Base-by-base conservation (phyloP, 2,329 filamentous ascomycete genomes). In the Escovopsis sp. region DNA sequence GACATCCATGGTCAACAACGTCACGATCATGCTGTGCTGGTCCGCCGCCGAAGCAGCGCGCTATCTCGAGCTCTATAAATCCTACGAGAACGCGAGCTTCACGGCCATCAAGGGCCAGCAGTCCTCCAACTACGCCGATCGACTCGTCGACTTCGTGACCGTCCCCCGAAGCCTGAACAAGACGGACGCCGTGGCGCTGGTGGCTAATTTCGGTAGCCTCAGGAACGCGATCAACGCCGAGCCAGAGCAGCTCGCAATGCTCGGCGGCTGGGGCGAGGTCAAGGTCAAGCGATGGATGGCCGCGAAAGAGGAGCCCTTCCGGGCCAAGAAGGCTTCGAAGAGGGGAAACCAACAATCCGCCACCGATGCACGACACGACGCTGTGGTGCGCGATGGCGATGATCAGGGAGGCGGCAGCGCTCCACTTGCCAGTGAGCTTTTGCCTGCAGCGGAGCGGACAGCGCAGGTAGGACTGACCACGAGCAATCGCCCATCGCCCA, bases 11-110 rank as follows among this genome's bases (percentile, higher is more conserved):
- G 78, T 96, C 60, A 94, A 95, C 59, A 88, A 94, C 50, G 76
- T 94, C 34, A 98, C 91, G 2, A 62, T 98, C 11, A 79, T 98
- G 40, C 71, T 96, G 7, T 94, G 86, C 64, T 98, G 91, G 91
- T 89, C 83, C 6, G 84, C 89, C 13, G 82, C 85, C 45, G 91
- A 98, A 65, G 89, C 88, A 2, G 91, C 84, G 0, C 79, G 89
- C 52, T 98, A 98, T 56, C 70, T 98, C 20, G 91, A 96, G 57
- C 68, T 94, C 9, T 96, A 89, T 70, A 98, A 98, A 61, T 84
- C 81, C 1, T 94, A 87, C 53, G 91, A 98, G 62, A 79, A 94
- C 57, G 84, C 88, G 30, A 68, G 61, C 48, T 83, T 87, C 24
- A 77, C 77, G 0, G 82, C 83, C 29, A 96, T 98, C 59, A 80